Base-by-base conservation (phyloP, 2,329 filamentous ascomycete genomes). In the Colletotrichum tanaceti region DNA sequence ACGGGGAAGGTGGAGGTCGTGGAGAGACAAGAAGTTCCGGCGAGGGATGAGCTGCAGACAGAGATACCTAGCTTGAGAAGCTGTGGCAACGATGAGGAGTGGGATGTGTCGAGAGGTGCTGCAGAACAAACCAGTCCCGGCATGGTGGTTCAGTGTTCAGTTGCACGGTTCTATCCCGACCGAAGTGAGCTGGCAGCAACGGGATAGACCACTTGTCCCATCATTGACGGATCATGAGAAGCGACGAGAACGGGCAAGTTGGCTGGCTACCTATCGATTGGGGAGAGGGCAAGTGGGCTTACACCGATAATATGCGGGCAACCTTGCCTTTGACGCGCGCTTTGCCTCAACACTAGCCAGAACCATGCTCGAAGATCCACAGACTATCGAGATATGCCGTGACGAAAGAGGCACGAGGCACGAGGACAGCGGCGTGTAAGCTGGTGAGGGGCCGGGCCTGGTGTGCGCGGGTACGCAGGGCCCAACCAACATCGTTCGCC, bases 221-320 rank as follows among this genome's bases (percentile, higher is more conserved):
- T 54, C 6, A 11, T 22, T 14, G 20, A 14, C 13, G n/a, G n/a
- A 38, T 4, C 32, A 39, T 24, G 28, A 20, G 41, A 53, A 9
- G 38, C n/a, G 65, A 57, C 50, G 63, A 61, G 62, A 61, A 53
- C 44, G 28, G 28, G 43, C 35, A 20, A 35, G 50, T 52, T 22
- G 57, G 28, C 41, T 18, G 18, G n/a, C n/a, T n/a, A n/a, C n/a
- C n/a, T n/a, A n/a, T 44, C 35, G 3, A 57, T 38, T 49, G 49
- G 38, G 16, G 11, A 22, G 39, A 35, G 35, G 41, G 35, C 18
- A 57, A 44, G 62, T 55, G 35, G 35, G 66, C 43, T 66, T 61
- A 50, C 62, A 65, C 66, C 62, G 55, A 65, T 39, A 41, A 20
- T 60, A 65, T 68, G 65, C 65, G 66, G 50, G 38, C 49, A 58